These are phyloP conservation scores for Candida sp. DNA, from an alignment of 1,139 yeast species.

Conservation along the genomic window DNA sequence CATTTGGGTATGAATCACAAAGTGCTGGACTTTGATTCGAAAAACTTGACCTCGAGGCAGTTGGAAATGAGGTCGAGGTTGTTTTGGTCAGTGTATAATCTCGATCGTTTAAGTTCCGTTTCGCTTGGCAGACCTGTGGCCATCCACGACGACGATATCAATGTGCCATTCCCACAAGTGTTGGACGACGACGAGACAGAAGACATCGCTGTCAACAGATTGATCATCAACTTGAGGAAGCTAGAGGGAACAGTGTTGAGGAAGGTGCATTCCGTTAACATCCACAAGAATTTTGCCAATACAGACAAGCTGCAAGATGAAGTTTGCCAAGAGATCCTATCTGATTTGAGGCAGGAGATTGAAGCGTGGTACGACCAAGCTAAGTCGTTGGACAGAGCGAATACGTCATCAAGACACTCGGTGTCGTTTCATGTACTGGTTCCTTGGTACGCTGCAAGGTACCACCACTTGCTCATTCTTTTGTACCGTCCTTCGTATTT, in stretches of 20 bases:
- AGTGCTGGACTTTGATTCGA: constrained; percentile 24
- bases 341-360: constrained; percentile 35
- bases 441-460: constrained; percentile 50
- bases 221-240: constrained; percentile 41
- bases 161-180: constrained; percentile 39
- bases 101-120: constrained; percentile 48
- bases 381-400: constrained; percentile 21
- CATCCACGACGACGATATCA: constrained; percentile 49
- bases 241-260: constrained; percentile 46
- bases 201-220: constrained; percentile 38
- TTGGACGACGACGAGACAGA: constrained; percentile 38
- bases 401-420: constrained; percentile 13
- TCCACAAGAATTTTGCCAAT: constrained; percentile 7
- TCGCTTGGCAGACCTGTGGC: constrained; percentile 49
- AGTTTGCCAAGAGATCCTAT: constrained; percentile 28
- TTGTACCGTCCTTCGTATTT: constrained; percentile 52
- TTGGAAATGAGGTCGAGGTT: constrained; percentile 45
- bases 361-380: constrained; percentile 39
- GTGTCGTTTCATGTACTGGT: constrained; percentile 42
- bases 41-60: constrained; percentile 27
- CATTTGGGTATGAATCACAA: constrained; percentile 47
- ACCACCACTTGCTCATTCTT: constrained; percentile 44
- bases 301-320: constrained; percentile 16
- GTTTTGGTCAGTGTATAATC: constrained; percentile 55
- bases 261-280: constrained; percentile 41